Evolutionary conservation across 345 rosid species (phyloP).

Genomic region (Durio zibethinus): DNA sequence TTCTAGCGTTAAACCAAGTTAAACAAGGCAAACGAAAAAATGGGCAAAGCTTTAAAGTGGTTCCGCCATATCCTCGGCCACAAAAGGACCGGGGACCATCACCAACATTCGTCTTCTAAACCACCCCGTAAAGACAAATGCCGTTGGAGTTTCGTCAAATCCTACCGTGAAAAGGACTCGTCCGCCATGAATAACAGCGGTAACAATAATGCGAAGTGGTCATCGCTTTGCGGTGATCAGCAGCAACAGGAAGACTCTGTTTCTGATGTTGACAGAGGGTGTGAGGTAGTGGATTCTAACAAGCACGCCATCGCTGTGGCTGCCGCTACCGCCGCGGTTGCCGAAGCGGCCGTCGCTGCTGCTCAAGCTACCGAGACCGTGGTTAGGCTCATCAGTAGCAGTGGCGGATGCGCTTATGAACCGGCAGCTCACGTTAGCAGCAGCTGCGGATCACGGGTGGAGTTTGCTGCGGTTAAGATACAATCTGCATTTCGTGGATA

Average conservation of each 20-base stretch:
- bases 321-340: constrained; percentile 73
- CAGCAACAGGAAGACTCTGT: neutral
- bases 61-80: constrained; percentile 65
- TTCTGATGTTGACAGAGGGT: constrained; percentile 15
- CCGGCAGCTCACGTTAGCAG: constrained; percentile 30
- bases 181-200: constrained; percentile 4
- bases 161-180: constrained; percentile 47
- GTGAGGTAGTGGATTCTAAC: constrained; percentile 26
- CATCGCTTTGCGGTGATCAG: constrained; percentile 7
- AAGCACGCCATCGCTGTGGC: constrained; percentile 77
- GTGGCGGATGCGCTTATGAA: constrained; percentile 49
- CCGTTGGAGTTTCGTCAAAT: constrained; percentile 84
- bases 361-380: constrained; percentile 79
- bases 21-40: constrained; percentile 1
- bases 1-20: neutral
- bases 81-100: constrained; percentile 44
- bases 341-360: constrained; percentile 75
- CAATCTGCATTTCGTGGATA: constrained; percentile 90
- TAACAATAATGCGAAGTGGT: neutral
- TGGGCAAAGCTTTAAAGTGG: constrained; percentile 90
- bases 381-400: constrained; percentile 62
- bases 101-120: constrained; percentile 16
- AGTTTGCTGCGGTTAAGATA: constrained; percentile 65
- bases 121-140: constrained; percentile 49
- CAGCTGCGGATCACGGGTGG: constrained; percentile 28